A percentile compares a stretch with the other conserved stretches of the same genome.
These are phyloP conservation scores for Cutaneotrichosporon cavernicola DNA, from an alignment of 1,284 basidiomycete genomes.

Conservation along the genomic window DNA sequence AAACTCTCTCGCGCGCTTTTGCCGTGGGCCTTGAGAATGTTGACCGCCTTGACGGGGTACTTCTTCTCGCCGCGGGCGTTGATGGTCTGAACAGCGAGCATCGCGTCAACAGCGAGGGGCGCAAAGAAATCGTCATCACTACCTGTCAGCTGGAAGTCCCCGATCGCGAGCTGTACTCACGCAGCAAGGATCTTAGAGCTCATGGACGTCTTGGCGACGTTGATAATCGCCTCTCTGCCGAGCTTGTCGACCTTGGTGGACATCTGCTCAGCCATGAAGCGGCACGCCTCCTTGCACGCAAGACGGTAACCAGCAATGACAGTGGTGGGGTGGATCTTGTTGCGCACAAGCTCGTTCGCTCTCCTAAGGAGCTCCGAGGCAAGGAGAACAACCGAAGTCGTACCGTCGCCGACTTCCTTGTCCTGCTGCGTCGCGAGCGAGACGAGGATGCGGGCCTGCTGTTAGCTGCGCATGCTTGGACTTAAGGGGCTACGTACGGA, in stretches of 20 bases:
- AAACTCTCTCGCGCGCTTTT: conserved; percentile 92
- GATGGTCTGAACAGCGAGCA: conserved; percentile 94
- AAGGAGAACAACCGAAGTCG: conserved; percentile 97
- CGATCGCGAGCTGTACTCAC: conserved; percentile 58
- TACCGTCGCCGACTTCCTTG: conserved; percentile 99
- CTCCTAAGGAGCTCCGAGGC: conserved; percentile 92
- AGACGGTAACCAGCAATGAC: conserved; percentile 97
- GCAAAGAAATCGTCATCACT: conserved; percentile 98
- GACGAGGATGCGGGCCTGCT: conserved; percentile 79
- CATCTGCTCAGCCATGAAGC: conserved; percentile 97
- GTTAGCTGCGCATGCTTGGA: background rate
- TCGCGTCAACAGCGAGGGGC: conserved; percentile 97
- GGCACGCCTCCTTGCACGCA: conserved; percentile 95
- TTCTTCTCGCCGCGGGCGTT: conserved; percentile 95
- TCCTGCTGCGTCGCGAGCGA: conserved; percentile 99
- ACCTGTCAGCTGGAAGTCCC: conserved; percentile 16
- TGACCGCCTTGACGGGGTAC: conserved; percentile 99
- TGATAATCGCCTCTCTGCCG: conserved; percentile 88
- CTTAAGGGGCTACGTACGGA: conserved; percentile 58
- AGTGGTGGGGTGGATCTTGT: conserved; percentile 98
- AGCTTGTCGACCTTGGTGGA: conserved; percentile 91
- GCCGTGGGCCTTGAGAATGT: conserved; percentile 98
- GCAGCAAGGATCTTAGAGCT: conserved; percentile 97
- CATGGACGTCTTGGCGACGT: conserved; percentile 98
- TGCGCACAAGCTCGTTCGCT: conserved; percentile 97